These are phyloP conservation scores for Cercophora samala DNA, from an alignment of 495 filamentous ascomycete genomes.

Conservation along the genomic window DNA sequence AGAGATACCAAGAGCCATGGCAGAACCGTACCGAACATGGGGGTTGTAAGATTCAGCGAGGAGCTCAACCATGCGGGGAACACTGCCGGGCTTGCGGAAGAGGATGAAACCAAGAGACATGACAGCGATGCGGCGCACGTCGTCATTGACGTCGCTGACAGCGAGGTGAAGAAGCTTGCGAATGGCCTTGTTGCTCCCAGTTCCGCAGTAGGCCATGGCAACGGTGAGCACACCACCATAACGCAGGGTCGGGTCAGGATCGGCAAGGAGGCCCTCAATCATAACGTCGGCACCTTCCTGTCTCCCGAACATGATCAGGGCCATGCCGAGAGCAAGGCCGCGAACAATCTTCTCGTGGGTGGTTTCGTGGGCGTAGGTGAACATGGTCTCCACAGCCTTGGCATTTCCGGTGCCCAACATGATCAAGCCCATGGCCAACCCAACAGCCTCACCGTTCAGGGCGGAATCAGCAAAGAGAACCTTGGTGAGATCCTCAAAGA, in stretches of 20 bases:
- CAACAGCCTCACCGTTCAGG: constrained; percentile 94
- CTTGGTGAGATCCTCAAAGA: constrained; percentile 85
- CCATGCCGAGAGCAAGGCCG: constrained; percentile 92
- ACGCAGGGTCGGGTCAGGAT: constrained; percentile 87
- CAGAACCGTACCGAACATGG: constrained; percentile 95
- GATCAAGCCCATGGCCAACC: constrained; percentile 91
- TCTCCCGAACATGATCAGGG: constrained; percentile 94
- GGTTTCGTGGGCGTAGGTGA: constrained; percentile 95
- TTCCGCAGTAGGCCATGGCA: constrained; percentile 94
- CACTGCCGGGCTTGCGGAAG: constrained; percentile 94
- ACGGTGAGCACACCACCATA: constrained; percentile 99
- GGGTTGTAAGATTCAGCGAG: constrained; percentile 98
- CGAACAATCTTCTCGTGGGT: constrained; percentile 99
- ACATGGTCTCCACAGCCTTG: constrained; percentile 88
- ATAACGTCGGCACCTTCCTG: constrained; percentile 93
- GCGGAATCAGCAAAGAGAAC: constrained; percentile 91
- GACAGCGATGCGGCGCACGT: constrained; percentile 94
- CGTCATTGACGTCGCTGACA: constrained; percentile 97
- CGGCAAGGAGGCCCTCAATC: constrained; percentile 87
- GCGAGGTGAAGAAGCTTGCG: constrained; percentile 95
- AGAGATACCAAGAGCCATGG: constrained; percentile 97
- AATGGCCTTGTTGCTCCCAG: constrained; percentile 96
- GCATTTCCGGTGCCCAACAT: constrained; percentile 96
- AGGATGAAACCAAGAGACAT: constrained; percentile 98
- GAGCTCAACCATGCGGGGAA: constrained; percentile 98